Evolutionary conservation across 2,329 filamentous ascomycete genomes (phyloP).

Genomic region (Blastomyces emzantsi): DNA sequence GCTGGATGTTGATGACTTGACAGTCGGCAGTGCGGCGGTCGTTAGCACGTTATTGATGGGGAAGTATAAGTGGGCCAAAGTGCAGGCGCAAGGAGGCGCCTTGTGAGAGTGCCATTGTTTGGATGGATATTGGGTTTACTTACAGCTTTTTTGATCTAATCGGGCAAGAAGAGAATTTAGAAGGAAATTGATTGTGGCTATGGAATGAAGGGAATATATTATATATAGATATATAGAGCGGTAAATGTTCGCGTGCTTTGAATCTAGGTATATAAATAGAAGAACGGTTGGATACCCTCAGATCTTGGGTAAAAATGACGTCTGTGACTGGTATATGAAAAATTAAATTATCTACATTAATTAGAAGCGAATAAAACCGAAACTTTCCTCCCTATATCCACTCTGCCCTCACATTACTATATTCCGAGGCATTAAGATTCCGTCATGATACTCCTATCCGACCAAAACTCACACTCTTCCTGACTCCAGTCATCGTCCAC

Average conservation of each 20-base stretch:
- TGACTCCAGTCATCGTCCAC: constrained; percentile 36
- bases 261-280: background rate
- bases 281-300: background rate
- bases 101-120: background rate
- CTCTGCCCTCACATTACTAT: too few species aligned
- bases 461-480: constrained; percentile 43
- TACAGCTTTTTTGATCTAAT: background rate
- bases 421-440: constrained; percentile 12
- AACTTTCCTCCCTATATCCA: background rate
- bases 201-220: background rate
- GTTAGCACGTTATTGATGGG: constrained; percentile 54
- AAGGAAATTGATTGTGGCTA: background rate
- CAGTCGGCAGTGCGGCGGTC: constrained; percentile 52
- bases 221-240: background rate
- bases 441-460: constrained; percentile 18
- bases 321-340: background rate
- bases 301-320: background rate
- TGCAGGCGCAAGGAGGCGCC: constrained; percentile 8
- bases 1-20: constrained; percentile 44
- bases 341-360: background rate
- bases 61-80: constrained; percentile 49
- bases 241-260: background rate
- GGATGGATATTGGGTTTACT: background rate
- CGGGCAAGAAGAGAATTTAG: background rate
- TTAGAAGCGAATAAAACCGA: background rate